Evolutionary conservation across 2,329 filamentous ascomycete genomes (phyloP).

Genomic region (Verticillium klebahnii): DNA sequence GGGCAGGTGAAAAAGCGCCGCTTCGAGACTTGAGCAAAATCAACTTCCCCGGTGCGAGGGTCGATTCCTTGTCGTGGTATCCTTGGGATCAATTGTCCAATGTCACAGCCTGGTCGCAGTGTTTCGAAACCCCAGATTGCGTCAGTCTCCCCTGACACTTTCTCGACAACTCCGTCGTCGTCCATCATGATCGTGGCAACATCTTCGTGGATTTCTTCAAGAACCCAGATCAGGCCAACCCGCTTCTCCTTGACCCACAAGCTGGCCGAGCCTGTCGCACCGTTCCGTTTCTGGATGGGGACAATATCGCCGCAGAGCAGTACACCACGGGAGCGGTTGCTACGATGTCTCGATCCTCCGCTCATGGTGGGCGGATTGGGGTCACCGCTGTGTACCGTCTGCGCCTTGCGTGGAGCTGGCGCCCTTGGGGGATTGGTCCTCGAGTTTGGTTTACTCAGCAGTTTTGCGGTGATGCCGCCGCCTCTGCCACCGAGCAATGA

Average conservation of each 20-base stretch:
- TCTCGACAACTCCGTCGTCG: constrained; percentile 68
- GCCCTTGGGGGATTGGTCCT: constrained; percentile 49
- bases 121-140: constrained; percentile 79
- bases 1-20: constrained; percentile 81
- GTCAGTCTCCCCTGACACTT: constrained; percentile 69
- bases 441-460: constrained; percentile 77
- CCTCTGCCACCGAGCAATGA: constrained; percentile 60
- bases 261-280: constrained; percentile 84
- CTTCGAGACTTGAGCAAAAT: constrained; percentile 70
- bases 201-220: constrained; percentile 97
- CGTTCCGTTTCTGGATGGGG: constrained; percentile 93
- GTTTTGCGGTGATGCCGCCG: constrained; percentile 75
- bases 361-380: constrained; percentile 50
- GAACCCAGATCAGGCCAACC: constrained; percentile 90
- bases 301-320: constrained; percentile 96
- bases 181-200: constrained; percentile 74
- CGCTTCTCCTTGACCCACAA: constrained; percentile 98
- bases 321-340: constrained; percentile 79
- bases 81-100: constrained; percentile 74
- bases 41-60: constrained; percentile 65
- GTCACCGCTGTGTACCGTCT: constrained; percentile 57
- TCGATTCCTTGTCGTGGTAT: constrained; percentile 74
- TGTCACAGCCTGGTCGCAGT: constrained; percentile 63
- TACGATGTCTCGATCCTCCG: constrained; percentile 56
- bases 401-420: constrained; percentile 53